phyloP scores from a whole-genome alignment of 495 filamentous ascomycete species.

The Polyplosphaeria fusca region DNA sequence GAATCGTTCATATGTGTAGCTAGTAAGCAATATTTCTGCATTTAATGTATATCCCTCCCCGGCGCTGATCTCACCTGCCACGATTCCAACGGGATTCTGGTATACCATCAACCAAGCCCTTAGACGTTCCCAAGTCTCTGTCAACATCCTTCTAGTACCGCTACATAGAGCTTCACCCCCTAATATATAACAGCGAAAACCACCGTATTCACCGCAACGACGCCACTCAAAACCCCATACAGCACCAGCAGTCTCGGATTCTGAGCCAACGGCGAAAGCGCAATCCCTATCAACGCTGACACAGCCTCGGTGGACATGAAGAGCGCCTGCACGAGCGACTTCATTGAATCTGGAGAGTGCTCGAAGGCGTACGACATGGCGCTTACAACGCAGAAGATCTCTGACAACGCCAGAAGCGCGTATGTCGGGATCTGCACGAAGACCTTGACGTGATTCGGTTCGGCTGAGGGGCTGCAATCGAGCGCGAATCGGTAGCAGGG shows the following conservation, averaged over 20 bases:
- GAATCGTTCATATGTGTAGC: no score
- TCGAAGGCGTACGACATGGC: conserved; percentile 25
- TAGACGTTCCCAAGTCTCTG: no score
- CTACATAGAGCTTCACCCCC: no score
- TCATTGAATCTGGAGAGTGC: conserved; percentile 17
- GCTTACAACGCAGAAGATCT: conserved; percentile 19
- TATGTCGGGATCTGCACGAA: conserved; percentile 14
- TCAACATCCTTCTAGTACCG: no score
- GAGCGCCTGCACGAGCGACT: conserved; percentile 11
- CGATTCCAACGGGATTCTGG: no score
- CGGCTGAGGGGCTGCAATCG: conserved; percentile 25
- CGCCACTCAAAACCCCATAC: no score
- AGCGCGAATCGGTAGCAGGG: conserved; percentile 52
- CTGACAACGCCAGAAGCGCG: conserved; percentile 11
- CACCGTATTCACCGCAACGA: no score
- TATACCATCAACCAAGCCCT: no score
- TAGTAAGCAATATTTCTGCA: no score
- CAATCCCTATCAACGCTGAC: conserved; percentile 2
- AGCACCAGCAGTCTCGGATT: conserved; percentile 16
- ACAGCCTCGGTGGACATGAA: not conserved
- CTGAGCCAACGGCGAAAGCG: conserved; percentile 5
- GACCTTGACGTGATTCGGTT: conserved; percentile 3
- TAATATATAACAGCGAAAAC: no score
- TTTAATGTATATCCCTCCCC: no score
- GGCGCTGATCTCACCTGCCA: no score